phyloP scores from a whole-genome alignment of 306 rosid genomes.

The Sophora flavescens region DNA sequence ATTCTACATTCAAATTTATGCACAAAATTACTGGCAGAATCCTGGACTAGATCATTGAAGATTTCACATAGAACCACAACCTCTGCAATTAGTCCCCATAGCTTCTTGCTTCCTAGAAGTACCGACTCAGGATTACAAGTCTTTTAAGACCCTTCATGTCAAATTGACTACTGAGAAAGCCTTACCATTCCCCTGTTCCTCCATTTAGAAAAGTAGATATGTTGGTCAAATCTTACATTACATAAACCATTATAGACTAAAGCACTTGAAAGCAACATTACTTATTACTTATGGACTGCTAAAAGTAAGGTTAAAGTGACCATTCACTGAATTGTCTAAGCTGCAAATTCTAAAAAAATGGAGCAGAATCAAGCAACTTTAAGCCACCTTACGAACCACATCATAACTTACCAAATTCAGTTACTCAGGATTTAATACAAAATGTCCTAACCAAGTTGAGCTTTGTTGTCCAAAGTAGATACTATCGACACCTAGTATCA shows the following conservation, averaged over 20 bases:
- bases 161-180: conserved; percentile 18
- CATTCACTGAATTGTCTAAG: background rate
- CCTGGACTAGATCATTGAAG: conserved; percentile 8
- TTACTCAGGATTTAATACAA: conserved; percentile 22
- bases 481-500: conserved; percentile 16
- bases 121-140: conserved; percentile 18
- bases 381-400: background rate
- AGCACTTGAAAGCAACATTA: conserved; percentile 16
- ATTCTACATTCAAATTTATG: conserved; percentile 12
- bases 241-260: conserved; percentile 4
- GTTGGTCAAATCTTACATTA: conserved; percentile 3
- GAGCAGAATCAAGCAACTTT: background rate
- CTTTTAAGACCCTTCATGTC: conserved; percentile 1
- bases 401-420: conserved; percentile 16
- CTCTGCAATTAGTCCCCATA: conserved; percentile 25
- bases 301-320: conserved; percentile 10
- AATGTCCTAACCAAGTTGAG: conserved; percentile 3
- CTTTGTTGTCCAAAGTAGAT: conserved; percentile 15
- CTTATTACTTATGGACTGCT: background rate
- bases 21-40: background rate
- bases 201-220: conserved; percentile 18
- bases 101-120: conserved; percentile 23
- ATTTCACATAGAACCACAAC: background rate
- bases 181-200: conserved; percentile 2
- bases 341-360: background rate